A percentile compares a stretch with the other conserved stretches of the same genome.
phyloP scores from a whole-genome alignment of 2,329 filamentous ascomycete genomes.

The Xylaria sp. region DNA sequence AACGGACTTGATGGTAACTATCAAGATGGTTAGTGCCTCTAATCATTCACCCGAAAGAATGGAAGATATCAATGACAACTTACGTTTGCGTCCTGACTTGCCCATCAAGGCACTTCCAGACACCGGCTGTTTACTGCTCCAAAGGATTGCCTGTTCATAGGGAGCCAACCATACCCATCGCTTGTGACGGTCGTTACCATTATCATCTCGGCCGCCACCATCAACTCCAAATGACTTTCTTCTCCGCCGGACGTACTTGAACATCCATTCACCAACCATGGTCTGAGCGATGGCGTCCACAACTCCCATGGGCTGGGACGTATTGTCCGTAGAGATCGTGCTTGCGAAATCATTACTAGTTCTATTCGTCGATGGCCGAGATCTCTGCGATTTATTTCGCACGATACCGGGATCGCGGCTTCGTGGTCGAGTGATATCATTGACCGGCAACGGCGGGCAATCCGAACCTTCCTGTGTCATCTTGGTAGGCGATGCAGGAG shows the following conservation, averaged over 20 bases:
- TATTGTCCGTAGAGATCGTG: slow-evolving; percentile 50
- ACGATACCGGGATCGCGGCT: slow-evolving; percentile 38
- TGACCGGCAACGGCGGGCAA: slow-evolving; percentile 66
- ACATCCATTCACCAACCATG: slow-evolving; percentile 98
- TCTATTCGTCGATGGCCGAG: slow-evolving; percentile 57
- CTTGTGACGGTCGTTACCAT: slow-evolving; percentile 77
- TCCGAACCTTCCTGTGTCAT: slow-evolving; percentile 63
- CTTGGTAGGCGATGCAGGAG: slow-evolving; percentile 62
- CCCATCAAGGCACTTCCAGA: slow-evolving; percentile 83
- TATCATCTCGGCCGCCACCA: slow-evolving; percentile 63
- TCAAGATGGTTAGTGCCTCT: slow-evolving; percentile 18
- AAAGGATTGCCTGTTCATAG: slow-evolving; percentile 92
- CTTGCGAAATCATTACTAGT: slow-evolving; percentile 42
- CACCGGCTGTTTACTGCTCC: slow-evolving; percentile 95
- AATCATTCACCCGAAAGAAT: slow-evolving; percentile 6
- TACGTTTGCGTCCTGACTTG: slow-evolving; percentile 90
- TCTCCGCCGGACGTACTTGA: slow-evolving; percentile 77
- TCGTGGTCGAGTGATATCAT: slow-evolving; percentile 62
- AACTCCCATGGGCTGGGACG: slow-evolving; percentile 67
- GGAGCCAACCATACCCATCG: slow-evolving; percentile 98
- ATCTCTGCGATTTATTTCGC: slow-evolving; percentile 45
- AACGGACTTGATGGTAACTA: slow-evolving; percentile 92
- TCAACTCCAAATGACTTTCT: slow-evolving; percentile 84
- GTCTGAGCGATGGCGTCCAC: slow-evolving; percentile 96
- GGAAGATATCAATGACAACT: slow-evolving; percentile 39